A percentile compares a stretch with the other conserved stretches of the same genome.
Evolutionary conservation across 2,329 filamentous ascomycete genomes (phyloP).

Genomic region (Penicillium italicum): DNA sequence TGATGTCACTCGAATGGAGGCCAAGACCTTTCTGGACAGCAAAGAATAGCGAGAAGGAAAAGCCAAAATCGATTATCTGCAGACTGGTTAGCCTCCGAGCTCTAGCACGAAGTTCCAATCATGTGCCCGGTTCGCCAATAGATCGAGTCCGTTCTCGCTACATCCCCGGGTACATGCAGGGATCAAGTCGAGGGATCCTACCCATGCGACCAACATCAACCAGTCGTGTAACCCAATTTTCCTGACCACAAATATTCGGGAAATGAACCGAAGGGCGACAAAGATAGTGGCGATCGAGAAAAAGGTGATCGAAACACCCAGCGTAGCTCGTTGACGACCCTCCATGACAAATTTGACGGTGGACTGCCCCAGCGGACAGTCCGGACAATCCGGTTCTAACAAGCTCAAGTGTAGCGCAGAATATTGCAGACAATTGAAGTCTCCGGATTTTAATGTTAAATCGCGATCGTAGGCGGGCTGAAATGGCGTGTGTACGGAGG

Average conservation of each 20-base stretch:
- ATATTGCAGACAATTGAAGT: background rate
- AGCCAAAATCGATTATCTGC: constrained; percentile 45
- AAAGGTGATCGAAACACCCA: constrained; percentile 43
- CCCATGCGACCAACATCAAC: constrained; percentile 76
- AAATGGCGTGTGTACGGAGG: background rate
- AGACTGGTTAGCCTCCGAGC: background rate
- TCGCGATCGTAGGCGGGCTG: background rate
- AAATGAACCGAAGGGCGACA: constrained; percentile 69
- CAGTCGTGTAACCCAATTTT: constrained; percentile 73
- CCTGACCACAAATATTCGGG: constrained; percentile 68
- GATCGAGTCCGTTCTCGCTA: background rate
- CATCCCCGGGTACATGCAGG: constrained; percentile 14
- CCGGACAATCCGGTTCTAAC: background rate
- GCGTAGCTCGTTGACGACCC: constrained; percentile 36
- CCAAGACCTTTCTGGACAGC: constrained; percentile 45
- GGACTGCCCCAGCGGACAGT: constrained; percentile 3
- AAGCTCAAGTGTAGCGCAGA: background rate
- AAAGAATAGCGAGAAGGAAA: constrained; percentile 47
- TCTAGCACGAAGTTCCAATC: background rate
- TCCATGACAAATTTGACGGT: constrained; percentile 23
- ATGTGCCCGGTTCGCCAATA: background rate
- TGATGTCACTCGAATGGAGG: constrained; percentile 40
- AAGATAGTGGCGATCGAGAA: constrained; percentile 69
- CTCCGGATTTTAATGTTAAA: background rate
- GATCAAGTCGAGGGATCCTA: constrained; percentile 25